A percentile compares a stretch with the other conserved stretches of the same genome.
These are phyloP conservation scores for Lasiosphaeria hispida DNA, from an alignment of 495 filamentous ascomycete genomes.

Conservation along the genomic window DNA sequence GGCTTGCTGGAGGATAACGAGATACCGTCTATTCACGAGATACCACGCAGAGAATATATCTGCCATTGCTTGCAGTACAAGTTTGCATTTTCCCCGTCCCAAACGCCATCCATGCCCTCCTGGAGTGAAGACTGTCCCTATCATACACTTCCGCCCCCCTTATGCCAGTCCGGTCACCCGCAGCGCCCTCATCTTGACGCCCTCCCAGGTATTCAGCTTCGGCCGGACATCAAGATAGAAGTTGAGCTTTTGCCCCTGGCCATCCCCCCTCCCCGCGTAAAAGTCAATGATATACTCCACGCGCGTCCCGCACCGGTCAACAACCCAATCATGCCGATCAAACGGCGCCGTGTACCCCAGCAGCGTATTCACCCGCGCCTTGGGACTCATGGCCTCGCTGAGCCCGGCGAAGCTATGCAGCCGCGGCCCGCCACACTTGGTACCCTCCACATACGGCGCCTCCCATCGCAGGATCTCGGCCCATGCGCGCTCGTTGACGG, in stretches of 20 bases:
- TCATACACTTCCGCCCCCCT: conserved; percentile 3
- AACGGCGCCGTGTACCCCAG: conserved; percentile 89
- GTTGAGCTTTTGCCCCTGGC: conserved; percentile 62
- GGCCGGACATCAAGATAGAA: conserved; percentile 96
- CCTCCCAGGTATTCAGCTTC: conserved; percentile 90
- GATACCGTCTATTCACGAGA: conserved; percentile 1
- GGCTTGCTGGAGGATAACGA: background rate
- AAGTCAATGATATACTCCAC: conserved; percentile 98
- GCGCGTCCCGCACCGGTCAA: conserved; percentile 85
- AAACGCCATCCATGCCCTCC: background rate
- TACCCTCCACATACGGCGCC: conserved; percentile 50
- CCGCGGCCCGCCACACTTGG: conserved; percentile 70
- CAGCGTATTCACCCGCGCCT: conserved; percentile 74
- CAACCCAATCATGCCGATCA: conserved; percentile 95
- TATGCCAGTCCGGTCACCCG: conserved; percentile 60
- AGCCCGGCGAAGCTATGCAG: conserved; percentile 81
- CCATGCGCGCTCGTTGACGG: conserved; percentile 90
- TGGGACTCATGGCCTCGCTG: conserved; percentile 70
- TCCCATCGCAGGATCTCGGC: conserved; percentile 85
- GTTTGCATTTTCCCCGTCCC: background rate
- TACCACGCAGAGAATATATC: conserved; percentile 13
- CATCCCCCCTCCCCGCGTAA: conserved; percentile 71
- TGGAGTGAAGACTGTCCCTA: background rate
- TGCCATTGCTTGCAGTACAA: background rate
- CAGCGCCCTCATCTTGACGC: conserved; percentile 75